Base-by-base conservation (phyloP, 108 stramenopile genomes). In the Nitzschia sp. region DNA sequence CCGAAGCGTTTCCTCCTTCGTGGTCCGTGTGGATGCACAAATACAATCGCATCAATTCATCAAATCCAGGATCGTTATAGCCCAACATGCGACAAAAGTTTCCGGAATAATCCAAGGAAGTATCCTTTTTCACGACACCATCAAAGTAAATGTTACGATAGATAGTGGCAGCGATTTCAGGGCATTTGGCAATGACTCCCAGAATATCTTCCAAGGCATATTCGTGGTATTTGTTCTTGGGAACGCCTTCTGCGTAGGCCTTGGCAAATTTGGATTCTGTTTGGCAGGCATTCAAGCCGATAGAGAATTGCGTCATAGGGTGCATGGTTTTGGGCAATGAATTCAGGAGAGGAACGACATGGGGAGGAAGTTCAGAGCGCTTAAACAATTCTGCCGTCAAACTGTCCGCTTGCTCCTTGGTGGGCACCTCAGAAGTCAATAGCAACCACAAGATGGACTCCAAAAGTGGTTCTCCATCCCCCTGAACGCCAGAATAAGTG, bases 1-100 rank as follows among this genome's bases (percentile, higher is more conserved):
- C 98, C 23, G 94, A 95, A 45, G 98, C 98, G 80, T 99, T 99
- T 59, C 98, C 98, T 38, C 98, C 98, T 84, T 99, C 98, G 82
- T 99, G 98, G 82, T 99, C 98, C 42, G 97, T 96, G 91, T 99
- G 98, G 80, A 99, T 99, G 77, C 95, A 95, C 42, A 99, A 84
- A 86, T 99, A 99, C 61, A 99, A 86, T 30, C 98, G 91, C 98
- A 99, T 99, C 58, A 99, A 83, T 82, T 99, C 98, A 81, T 99
- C 98, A 77, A 98, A 97, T 56, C 78, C 74, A 33, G 92, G 90
- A 77, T 95, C 59, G 70, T 95, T 77, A 78, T 97, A 97, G 46
- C 98, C 98, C 60, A 99, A 84, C 97, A 98, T 98, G 68, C 98
- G 92, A 80, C 90, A 93, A 78, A 98, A 99, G 89, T 98, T 98